These are phyloP conservation scores for Dothistroma septosporum DNA, from an alignment of 2,329 filamentous ascomycete species.

Conservation along the genomic window DNA sequence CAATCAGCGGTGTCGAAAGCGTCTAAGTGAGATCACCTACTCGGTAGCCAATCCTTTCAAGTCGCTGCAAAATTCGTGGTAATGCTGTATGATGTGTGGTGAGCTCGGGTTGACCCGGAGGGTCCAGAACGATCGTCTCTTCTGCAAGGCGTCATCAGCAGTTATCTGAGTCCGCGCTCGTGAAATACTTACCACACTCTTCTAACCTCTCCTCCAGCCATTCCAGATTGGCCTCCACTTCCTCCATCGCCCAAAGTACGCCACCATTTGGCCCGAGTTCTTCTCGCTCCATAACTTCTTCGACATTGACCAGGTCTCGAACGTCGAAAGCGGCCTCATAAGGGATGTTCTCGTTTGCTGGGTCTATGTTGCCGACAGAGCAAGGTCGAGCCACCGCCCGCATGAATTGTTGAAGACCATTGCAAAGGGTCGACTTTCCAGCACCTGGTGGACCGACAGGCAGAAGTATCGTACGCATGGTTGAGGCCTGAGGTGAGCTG, in stretches of 20 bases:
- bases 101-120: conserved; percentile 92
- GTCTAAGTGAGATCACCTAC: conserved; percentile 49
- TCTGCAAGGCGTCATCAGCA: conserved; percentile 44
- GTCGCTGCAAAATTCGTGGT: conserved; percentile 82
- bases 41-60: conserved; percentile 89
- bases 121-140: conserved; percentile 93
- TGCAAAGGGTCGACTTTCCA: conserved; percentile 96
- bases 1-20: conserved; percentile 34
- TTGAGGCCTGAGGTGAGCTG: background rate
- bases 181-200: conserved; percentile 39
- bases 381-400: conserved; percentile 91
- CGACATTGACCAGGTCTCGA: conserved; percentile 78
- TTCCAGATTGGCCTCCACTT: conserved; percentile 88
- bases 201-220: conserved; percentile 83
- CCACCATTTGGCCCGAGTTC: conserved; percentile 88
- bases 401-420: conserved; percentile 99
- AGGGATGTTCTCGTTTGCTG: conserved; percentile 86
- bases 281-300: conserved; percentile 92
- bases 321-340: conserved; percentile 91
- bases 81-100: conserved; percentile 93
- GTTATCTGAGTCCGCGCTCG: background rate
- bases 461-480: conserved; percentile 28
- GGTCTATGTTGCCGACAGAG: conserved; percentile 93
- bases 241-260: conserved; percentile 88
- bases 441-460: conserved; percentile 77